Conservation (phyloP, 2,329 filamentous ascomycete genomes). For the Sporothrix pseudoabietina region DNA sequence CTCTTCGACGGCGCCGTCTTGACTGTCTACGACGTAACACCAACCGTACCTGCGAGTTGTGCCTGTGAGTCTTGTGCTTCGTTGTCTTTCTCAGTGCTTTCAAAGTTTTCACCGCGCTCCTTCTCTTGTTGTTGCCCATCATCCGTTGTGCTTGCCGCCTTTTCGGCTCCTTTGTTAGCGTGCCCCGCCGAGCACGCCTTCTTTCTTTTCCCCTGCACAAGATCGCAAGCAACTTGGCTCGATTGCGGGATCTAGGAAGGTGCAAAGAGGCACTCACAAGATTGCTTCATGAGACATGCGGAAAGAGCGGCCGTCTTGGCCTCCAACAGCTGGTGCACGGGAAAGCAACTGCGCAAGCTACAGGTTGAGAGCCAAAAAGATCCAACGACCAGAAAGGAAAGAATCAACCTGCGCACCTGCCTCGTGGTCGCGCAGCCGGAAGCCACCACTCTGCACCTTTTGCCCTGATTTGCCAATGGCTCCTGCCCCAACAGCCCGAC, state of each 20-base stretch:
- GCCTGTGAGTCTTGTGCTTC: neutral
- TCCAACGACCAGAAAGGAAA: neutral
- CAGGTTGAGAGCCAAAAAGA: neutral
- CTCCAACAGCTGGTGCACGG: constrained; percentile 20
- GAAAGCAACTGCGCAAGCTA: neutral
- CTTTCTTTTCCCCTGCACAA: constrained; percentile 8
- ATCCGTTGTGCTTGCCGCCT: neutral
- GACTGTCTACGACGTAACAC: neutral
- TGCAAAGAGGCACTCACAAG: neutral
- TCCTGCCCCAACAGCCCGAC: neutral
- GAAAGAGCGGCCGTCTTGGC: neutral
- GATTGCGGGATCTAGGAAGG: constrained; percentile 16
- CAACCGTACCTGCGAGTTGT: too few species aligned
- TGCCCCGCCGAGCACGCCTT: neutral
- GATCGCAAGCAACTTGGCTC: neutral
- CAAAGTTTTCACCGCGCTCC: neutral
- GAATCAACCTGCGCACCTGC: neutral
- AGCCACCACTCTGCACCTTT: neutral
- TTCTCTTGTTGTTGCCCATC: neutral
- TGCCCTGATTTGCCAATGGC: constrained; percentile 27
- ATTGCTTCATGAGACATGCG: neutral
- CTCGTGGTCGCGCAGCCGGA: neutral
- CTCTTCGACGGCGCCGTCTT: neutral
- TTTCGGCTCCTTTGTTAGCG: constrained; percentile 4
- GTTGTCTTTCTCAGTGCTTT: neutral